phyloP scores from a whole-genome alignment of 2,329 filamentous ascomycete genomes.

The Fusarium xyrophilum region DNA sequence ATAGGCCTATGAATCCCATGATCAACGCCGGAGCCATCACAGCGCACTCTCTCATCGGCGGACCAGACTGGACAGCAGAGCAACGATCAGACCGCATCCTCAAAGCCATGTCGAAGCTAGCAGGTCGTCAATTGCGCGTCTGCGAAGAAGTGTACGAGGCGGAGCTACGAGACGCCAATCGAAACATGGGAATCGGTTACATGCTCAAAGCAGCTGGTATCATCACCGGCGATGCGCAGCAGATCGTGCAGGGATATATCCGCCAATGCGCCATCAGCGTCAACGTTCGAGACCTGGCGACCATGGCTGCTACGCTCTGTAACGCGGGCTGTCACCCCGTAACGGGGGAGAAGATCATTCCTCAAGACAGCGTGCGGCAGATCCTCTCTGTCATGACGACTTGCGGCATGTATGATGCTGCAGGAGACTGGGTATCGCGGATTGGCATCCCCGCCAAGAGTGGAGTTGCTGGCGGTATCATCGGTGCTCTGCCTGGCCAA shows the following conservation, averaged over 20 bases:
- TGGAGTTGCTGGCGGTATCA: slow-evolving; percentile 46
- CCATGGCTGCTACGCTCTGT: slow-evolving; percentile 50
- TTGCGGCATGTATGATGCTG: slow-evolving; percentile 52
- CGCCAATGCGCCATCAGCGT: slow-evolving; percentile 52
- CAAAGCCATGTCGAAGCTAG: slow-evolving; percentile 44
- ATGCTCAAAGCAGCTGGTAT: slow-evolving; percentile 52
- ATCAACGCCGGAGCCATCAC: slow-evolving; percentile 48
- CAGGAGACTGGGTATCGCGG: slow-evolving; percentile 49
- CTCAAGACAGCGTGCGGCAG: slow-evolving; percentile 48
- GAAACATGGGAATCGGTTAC: slow-evolving; percentile 49
- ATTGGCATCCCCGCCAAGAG: slow-evolving; percentile 51
- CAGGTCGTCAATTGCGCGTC: slow-evolving; percentile 46
- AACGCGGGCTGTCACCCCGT: slow-evolving; percentile 48
- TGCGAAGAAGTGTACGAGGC: slow-evolving; percentile 50
- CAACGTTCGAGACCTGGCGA: slow-evolving; percentile 50
- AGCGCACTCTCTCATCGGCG: slow-evolving; percentile 44
- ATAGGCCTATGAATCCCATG: slow-evolving; percentile 48
- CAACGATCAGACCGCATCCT: slow-evolving; percentile 48
- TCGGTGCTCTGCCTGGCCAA: slow-evolving; percentile 45
- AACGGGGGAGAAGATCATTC: slow-evolving; percentile 46
- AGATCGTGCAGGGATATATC: slow-evolving; percentile 49
- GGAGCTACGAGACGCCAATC: slow-evolving; percentile 46
- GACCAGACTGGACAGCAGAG: slow-evolving; percentile 44
- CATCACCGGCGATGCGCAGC: slow-evolving; percentile 45
- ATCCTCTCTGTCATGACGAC: slow-evolving; percentile 53